Base-by-base conservation (phyloP, 208 protist genomes). In the Leishmania aethiopica region DNA sequence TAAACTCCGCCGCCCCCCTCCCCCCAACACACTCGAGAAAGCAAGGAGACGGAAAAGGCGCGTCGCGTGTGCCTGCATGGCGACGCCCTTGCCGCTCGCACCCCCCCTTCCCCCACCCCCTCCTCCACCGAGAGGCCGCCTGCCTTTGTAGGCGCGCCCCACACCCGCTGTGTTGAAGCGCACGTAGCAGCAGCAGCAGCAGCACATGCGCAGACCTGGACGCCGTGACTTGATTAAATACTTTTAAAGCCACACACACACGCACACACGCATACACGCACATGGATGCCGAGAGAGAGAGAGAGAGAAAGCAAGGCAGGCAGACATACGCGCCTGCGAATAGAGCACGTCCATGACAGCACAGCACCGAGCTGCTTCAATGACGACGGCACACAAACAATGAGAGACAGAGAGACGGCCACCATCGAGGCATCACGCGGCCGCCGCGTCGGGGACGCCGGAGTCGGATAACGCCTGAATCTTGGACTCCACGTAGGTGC, bases 401-500 rank as follows among this genome's bases (percentile, higher is more conserved):
- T 22, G 42, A 35, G 2, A 73, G 42, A 35, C 7, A 73, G 42
- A 73, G 25, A 35, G 69, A 42, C 19, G 10, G 3, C 10, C 69
- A 19, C 69, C 42, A 53, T 53, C 22, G 6, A 35, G 2, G 2
- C 69, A 2, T 74, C 69, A 74, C 40, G 40, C 22, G 22, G 25
- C 6, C 40, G 57, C 35, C 13, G 72, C n/a, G 17, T 69, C 69
- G 40, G 84, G 73, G 32, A 83, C 79, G 22, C 82, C 82, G 28
- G 83, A 64, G 40, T 86, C 86, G 8, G 89, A 86, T 0, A 90
- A 83, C n/a, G 92, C 59, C 47, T 94, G 88, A 73, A 96, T 96
- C 80, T 94, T 95, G 11, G 92, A 89, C 84, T 99, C 91, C 55
- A 99, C 97, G 86, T 98, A 99, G 37, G 89, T 87, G 47, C 93